Evolutionary conservation across 805 yeast species (phyloP), one percentile per base, ranked within the genome.

Genomic region (Yarrowia deformans): DNA sequence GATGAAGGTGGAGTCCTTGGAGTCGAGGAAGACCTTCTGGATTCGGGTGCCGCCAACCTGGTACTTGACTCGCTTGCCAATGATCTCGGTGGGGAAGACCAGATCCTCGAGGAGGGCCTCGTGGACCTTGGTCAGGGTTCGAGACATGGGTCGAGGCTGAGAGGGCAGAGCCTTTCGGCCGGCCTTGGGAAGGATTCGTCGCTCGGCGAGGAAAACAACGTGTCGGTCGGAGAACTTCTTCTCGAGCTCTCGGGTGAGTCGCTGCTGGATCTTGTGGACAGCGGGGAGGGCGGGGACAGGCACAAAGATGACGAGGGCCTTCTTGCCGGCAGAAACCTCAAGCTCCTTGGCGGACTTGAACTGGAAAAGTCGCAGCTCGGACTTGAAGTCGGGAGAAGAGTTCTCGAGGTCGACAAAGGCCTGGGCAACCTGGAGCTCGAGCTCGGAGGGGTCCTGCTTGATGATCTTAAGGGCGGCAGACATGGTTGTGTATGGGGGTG

Each of bases 161-260:
- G 83, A 84, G 84, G 89, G 91, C 88, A 93, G 91, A 73, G 97
- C 87, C 75, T 73, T 76, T 87, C 98, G 93, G 80, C 96, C 91
- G 83, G 98, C 98, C 89, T 92, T 94, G 86, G 98, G 97, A 82
- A 95, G 88, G 86, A 94, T 95, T 87, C 97, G 92, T 88, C 99
- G 92, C 88, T 94, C 98, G 82, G 98, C 98, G 82, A 94, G 89
- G 92, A 94, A 92, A 79, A 95, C 94, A 84, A 94, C 97, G 84
- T 95, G 98, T 84, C 97, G 91, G 89, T 94, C 99, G 83, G 98
- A 96, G 93, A 94, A 95, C 88, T 95, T 94, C 96, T 94, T 94
- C 88, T 94, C 99, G 83, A 94, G 90, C 88, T 94, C 99, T 87
- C 98, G 94, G 87, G 97, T 92, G 83, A 94, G 90, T 86, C 83